Conservation (phyloP, 331 rosid genomes). For the Malus hybrid region DNA sequence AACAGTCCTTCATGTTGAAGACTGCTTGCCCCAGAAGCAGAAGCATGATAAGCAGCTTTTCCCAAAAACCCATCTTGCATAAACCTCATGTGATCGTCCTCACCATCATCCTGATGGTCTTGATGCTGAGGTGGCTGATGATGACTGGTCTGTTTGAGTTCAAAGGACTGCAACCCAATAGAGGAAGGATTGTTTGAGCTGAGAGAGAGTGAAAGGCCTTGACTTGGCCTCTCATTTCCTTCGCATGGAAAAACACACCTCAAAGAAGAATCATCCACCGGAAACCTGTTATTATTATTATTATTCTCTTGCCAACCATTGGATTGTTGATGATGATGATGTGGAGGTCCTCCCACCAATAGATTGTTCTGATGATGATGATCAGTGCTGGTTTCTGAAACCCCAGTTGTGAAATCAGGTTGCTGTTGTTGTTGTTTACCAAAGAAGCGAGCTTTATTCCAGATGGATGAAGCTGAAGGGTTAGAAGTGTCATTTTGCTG, state of each 20-base stretch:
- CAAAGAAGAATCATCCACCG: conserved; percentile 62
- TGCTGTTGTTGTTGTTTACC: conserved; percentile 20
- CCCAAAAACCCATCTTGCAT: conserved; percentile 20
- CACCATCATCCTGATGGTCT: neutral
- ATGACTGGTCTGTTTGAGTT: conserved; percentile 42
- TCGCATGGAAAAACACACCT: conserved; percentile 86
- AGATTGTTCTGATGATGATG: conserved; percentile 24
- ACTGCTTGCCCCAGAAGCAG: neutral
- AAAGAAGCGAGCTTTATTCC: conserved; percentile 28
- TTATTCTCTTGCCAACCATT: conserved; percentile 28
- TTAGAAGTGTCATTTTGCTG: conserved; percentile 3
- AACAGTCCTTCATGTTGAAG: conserved; percentile 25
- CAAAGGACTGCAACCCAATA: conserved; percentile 67
- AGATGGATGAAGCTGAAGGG: conserved; percentile 7
- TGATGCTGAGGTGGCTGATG: conserved; percentile 13
- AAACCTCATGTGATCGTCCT: neutral
- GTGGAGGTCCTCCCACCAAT: conserved; percentile 15
- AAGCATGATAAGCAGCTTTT: conserved; percentile 12
- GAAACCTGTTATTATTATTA: conserved; percentile 16
- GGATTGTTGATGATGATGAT: neutral
- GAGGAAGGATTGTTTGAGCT: conserved; percentile 59
- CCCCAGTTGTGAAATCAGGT: conserved; percentile 38
- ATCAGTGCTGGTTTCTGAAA: conserved; percentile 37
- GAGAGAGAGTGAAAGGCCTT: conserved; percentile 89
- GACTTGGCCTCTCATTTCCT: conserved; percentile 73